phyloP scores from a whole-genome alignment of 768 basidiomycete species.

The Tylopilus cervinicoccineus region DNA sequence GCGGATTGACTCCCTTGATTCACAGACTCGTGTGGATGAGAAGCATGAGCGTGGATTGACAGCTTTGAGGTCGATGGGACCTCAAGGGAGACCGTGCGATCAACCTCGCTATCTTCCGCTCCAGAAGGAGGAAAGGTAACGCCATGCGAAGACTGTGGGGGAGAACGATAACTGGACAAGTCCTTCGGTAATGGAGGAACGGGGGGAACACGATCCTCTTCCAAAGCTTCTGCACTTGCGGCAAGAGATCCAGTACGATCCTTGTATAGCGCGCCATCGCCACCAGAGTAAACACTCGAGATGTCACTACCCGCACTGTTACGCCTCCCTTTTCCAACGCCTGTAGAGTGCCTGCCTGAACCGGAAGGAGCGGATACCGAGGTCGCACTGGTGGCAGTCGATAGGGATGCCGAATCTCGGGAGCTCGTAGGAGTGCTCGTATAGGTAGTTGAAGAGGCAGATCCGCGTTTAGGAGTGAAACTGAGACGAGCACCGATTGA shows the following conservation, averaged over 20 bases:
- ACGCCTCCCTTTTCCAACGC: conserved; percentile 55
- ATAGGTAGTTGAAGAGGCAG: conserved; percentile 85
- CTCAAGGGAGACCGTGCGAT: conserved; percentile 49
- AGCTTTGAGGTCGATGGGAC: conserved; percentile 37
- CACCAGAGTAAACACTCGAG: conserved; percentile 65
- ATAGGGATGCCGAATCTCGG: conserved; percentile 82
- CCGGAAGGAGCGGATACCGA: conserved; percentile 59
- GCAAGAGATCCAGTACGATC: conserved; percentile 66
- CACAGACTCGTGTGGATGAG: conserved; percentile 38
- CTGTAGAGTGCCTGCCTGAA: conserved; percentile 69
- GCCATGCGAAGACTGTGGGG: conserved; percentile 55
- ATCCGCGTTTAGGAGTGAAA: conserved; percentile 83
- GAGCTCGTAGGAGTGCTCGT: conserved; percentile 80
- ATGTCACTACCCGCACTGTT: conserved; percentile 88
- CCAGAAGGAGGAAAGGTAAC: conserved; percentile 46
- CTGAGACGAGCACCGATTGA: conserved; percentile 60
- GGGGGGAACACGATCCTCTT: conserved; percentile 76
- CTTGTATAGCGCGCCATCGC: conserved; percentile 56
- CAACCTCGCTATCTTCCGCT: conserved; percentile 44
- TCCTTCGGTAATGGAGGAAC: conserved; percentile 93
- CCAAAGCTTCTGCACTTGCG: conserved; percentile 53
- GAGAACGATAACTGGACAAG: conserved; percentile 70
- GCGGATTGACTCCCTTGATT: conserved; percentile 36
- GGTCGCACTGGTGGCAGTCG: conserved; percentile 71
- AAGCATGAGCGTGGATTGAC: conserved; percentile 25